Percentiles rank a stretch among this genome's conserved stretches.
Evolutionary conservation across 352 stramenopile species (phyloP).

Genomic region (Globisporangium nunn): DNA sequence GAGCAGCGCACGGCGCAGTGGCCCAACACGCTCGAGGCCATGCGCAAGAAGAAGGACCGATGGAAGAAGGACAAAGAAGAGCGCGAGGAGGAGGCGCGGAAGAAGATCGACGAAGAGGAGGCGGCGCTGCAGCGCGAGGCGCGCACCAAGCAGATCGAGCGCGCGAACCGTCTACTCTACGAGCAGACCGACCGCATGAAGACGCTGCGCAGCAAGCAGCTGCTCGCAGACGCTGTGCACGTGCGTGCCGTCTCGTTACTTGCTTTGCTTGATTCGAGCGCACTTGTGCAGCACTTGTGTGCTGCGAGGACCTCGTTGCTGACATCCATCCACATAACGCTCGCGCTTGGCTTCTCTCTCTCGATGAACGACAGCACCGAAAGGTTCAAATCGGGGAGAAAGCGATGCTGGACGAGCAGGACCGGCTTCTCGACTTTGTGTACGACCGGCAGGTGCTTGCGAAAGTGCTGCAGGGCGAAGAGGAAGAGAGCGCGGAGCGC

Average conservation of each 20-base stretch:
- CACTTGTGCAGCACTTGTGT: no score
- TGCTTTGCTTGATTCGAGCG: not conserved
- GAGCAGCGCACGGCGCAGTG: constrained; percentile 79
- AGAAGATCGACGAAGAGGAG: constrained; percentile 76
- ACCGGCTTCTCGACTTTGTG: constrained; percentile 35
- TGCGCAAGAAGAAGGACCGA: constrained; percentile 84
- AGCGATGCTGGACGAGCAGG: constrained; percentile 39
- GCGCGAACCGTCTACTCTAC: constrained; percentile 82
- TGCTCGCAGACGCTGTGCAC: constrained; percentile 82
- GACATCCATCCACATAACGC: not conserved
- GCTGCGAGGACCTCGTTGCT: not conserved
- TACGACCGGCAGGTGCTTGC: constrained; percentile 46
- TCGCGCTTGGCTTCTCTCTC: not conserved
- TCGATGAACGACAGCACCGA: constrained; percentile 29
- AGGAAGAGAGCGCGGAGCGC: constrained; percentile 38
- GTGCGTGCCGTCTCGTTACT: constrained; percentile 16
- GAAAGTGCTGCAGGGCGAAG: constrained; percentile 39
- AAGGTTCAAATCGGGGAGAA: constrained; percentile 81
- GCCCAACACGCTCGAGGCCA: constrained; percentile 90
- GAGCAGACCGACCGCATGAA: constrained; percentile 92
- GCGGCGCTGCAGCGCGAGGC: constrained; percentile 57
- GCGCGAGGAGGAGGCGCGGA: constrained; percentile 62
- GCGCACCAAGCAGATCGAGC: constrained; percentile 79
- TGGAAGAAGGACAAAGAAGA: constrained; percentile 90
- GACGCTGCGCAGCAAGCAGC: constrained; percentile 76